Percentiles rank a stretch among this genome's conserved stretches.
Evolutionary conservation across 2,329 filamentous ascomycete species (phyloP).

Genomic region (Calonectria pauciramosa): DNA sequence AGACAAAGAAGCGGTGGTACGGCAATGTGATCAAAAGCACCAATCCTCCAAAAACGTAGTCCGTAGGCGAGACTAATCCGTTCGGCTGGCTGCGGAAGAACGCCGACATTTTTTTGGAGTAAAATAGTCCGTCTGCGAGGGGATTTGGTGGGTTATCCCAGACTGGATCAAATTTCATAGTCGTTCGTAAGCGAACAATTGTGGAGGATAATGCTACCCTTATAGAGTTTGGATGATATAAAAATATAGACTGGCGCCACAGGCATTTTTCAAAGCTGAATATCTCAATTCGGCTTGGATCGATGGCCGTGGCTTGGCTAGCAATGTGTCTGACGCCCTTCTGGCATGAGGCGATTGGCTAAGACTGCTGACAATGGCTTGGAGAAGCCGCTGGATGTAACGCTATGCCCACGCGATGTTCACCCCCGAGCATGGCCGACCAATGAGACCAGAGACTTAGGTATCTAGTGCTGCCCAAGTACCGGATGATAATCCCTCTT

Average conservation of each 20-base stretch:
- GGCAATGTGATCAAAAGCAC: slow-evolving; percentile 10
- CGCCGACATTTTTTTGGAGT: background rate
- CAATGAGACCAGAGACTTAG: background rate
- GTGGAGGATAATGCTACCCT: background rate
- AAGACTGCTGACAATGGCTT: background rate
- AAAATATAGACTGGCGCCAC: background rate
- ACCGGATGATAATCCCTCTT: background rate
- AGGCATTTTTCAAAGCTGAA: background rate
- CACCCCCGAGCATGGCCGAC: background rate
- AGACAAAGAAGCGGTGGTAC: slow-evolving; percentile 10
- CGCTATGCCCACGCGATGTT: background rate
- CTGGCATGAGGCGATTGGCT: background rate
- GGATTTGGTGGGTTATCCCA: background rate
- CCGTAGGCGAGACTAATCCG: background rate
- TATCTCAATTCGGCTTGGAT: background rate
- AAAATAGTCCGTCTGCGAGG: background rate
- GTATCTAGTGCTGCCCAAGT: background rate
- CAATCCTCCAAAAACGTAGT: background rate
- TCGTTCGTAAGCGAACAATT: background rate
- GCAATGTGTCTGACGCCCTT: background rate
- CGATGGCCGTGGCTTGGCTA: background rate
- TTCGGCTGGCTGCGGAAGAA: background rate
- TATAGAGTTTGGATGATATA: background rate
- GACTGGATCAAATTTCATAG: background rate
- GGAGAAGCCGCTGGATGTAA: background rate